phyloP scores from a whole-genome alignment of 179 eudicot species.

The Sideroxylon spinosum region DNA sequence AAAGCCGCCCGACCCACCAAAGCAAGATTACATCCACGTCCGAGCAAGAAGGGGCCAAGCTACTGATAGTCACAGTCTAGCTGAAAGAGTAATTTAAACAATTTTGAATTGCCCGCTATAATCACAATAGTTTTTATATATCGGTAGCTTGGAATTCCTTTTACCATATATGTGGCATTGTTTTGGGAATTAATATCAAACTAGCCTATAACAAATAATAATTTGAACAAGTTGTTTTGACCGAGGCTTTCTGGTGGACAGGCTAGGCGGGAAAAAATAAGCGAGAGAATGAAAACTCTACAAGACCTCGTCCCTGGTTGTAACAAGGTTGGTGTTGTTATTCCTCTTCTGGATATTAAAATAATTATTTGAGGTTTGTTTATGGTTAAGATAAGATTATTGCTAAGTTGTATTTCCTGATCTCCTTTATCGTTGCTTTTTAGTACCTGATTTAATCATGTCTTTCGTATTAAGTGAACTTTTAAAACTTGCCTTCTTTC shows the following conservation, averaged over 20 bases:
- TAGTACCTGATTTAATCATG: too few relatives aligned
- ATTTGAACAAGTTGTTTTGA: slow-evolving; percentile 10
- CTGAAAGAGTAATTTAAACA: slow-evolving; percentile 59
- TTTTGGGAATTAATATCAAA: background rate
- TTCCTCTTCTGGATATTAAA: background rate
- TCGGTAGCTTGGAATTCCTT: background rate
- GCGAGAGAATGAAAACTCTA: slow-evolving; percentile 90
- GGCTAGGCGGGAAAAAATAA: slow-evolving; percentile 98
- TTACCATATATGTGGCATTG: background rate
- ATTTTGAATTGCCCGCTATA: slow-evolving; percentile 1
- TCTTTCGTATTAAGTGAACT: background rate
- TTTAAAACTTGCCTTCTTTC: background rate
- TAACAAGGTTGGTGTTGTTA: slow-evolving; percentile 54
- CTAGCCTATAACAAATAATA: background rate
- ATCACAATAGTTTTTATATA: background rate
- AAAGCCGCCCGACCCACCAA: slow-evolving; percentile 60
- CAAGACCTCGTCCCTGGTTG: slow-evolving; percentile 97
- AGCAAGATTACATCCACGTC: slow-evolving; percentile 80
- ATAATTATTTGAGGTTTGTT: background rate
- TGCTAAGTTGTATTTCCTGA: background rate
- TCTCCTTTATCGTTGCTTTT: slow-evolving; percentile 2
- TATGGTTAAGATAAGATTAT: background rate
- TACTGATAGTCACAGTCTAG: slow-evolving; percentile 86
- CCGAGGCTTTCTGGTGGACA: slow-evolving; percentile 31
- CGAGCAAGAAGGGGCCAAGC: slow-evolving; percentile 96